Base-by-base conservation (phyloP, 768 basidiomycete genomes). In the Obba rivulosa region DNA sequence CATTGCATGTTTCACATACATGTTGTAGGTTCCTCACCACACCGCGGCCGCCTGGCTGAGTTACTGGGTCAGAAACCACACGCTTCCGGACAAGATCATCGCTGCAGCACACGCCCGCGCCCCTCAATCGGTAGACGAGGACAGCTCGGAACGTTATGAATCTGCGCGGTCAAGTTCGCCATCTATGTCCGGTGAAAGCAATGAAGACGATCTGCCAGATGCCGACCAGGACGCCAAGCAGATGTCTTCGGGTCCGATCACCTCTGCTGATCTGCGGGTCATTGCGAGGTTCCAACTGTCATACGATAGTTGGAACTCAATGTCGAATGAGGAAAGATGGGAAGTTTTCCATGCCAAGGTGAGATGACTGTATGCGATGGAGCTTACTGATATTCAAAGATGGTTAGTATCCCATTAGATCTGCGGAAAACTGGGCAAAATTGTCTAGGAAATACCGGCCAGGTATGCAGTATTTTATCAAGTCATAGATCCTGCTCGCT, bases 11-110 rank as follows among this genome's bases (percentile, higher is more conserved):
- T 17, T 40, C 22, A 35, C 46, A 28, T 48, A 31, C 31, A 21
- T 52, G 34, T 25, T 53, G 46, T 38, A 86, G 84, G 80, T 73
- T 16, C 81, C 84, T 28, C 81, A 85, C 62, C 85, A 87, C 56
- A 75, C 66, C 34, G 57, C 69, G n/a, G 65, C 64, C 24, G 85
- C 83, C 0, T 87, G 85, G 85, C 67, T 68, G 18, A 77, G 80
- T n/a, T 77, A 82, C 57, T 87, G 85, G 85, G 75, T 73, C 8
- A 73, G 73, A 45, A 73, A 79, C 47, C 80, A 85, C 48, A 82
- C 83, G 55, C 60, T 85, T 24, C 81, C 82, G 1, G 84, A 84
- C 56, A 81, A 83, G 57, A 81, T 83, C 24, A 24, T 54, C 40
- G 40, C 35, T 13, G 23, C 13, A 18, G 35, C 45, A 9, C 35